Evolutionary conservation across 1,284 basidiomycete genomes (phyloP).

Genomic region (Moniliella sp.): DNA sequence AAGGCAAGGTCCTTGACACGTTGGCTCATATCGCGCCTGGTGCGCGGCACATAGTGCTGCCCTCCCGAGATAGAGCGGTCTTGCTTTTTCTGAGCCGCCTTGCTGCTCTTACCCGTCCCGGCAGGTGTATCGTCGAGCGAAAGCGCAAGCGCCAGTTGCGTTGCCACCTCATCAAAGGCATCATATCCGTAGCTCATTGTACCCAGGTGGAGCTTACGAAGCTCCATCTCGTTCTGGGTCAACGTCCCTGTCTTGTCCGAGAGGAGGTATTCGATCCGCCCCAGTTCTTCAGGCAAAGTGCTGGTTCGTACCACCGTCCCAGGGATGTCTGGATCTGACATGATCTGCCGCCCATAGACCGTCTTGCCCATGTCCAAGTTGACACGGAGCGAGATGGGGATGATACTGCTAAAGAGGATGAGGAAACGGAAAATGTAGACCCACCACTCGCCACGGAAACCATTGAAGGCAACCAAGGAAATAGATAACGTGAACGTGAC

Average conservation of each 20-base stretch:
- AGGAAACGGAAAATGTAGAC: constrained; percentile 89
- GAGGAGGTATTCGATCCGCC: constrained; percentile 78
- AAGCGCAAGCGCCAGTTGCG: constrained; percentile 62
- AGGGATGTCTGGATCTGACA: constrained; percentile 75
- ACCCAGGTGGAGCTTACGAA: constrained; percentile 94
- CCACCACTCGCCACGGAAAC: constrained; percentile 85
- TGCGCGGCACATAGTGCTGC: too few species aligned
- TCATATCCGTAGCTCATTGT: constrained; percentile 91
- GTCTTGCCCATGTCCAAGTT: constrained; percentile 99
- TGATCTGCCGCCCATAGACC: constrained; percentile 82
- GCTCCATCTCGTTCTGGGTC: constrained; percentile 98
- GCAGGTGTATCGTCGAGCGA: constrained; percentile 22
- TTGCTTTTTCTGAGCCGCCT: too few species aligned
- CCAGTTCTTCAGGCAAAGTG: constrained; percentile 84
- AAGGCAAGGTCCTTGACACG: constrained; percentile 81
- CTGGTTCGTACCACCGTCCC: constrained; percentile 86
- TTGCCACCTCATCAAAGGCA: constrained; percentile 89
- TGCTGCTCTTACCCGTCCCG: too few species aligned
- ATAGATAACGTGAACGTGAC: constrained; percentile 86
- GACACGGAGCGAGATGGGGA: constrained; percentile 95
- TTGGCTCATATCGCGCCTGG: constrained; percentile 78
- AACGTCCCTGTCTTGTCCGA: constrained; percentile 95
- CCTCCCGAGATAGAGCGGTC: too few species aligned
- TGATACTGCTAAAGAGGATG: constrained; percentile 93
- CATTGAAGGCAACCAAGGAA: constrained; percentile 77